Evolutionary conservation across 2,329 filamentous ascomycete species (phyloP), one percentile per base, ranked within the genome.

Genomic region (Diplodia mutila): DNA sequence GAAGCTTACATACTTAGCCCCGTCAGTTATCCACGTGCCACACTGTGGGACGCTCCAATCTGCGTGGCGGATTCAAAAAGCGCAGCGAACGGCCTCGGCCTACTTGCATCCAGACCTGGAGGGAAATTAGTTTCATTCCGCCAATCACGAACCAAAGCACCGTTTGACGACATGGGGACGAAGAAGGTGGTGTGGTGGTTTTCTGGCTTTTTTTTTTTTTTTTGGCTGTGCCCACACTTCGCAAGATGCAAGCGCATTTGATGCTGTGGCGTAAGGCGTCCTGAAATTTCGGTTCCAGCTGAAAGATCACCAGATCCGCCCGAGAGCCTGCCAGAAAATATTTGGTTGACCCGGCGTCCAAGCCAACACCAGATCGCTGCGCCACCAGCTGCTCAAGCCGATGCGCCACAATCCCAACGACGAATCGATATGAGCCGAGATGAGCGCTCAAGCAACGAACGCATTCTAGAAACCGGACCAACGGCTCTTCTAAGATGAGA

Each of bases 251-350:
- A 14, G 14, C 16, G 18, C 57, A 42, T 3, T 21, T 14, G 23
- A 42, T 27, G n/a, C 14, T 12, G 23, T 57, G 32, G 32, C 11
- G 21, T 9, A 61, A 32, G 55, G 37, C 39, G 21, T 16, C 57
- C 55, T 42, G 46, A 27, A 23, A 25, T 27, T 48, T 51, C 23
- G 6, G 29, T 32, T 32, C 29, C 59, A 63, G 27, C 59, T 63
- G 59, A 49, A 63, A 2, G 59, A 51, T 63, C 59, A 46, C 21
- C 59, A 51, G 42, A 63, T 34, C 59, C 59, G 59, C 59, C 27
- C 29, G 59, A 51, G 27, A 34, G 59, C 16, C 48, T 51, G 27
- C 49, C 42, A 63, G 59, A 18, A 51, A 63, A 37, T 63, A 18
- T 51, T 42, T 51, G 27, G 59, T 29, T 42, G 42, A 34, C 27